phyloP scores from a whole-genome alignment of 441 rosid genomes.

The Erysimum cheiri region DNA sequence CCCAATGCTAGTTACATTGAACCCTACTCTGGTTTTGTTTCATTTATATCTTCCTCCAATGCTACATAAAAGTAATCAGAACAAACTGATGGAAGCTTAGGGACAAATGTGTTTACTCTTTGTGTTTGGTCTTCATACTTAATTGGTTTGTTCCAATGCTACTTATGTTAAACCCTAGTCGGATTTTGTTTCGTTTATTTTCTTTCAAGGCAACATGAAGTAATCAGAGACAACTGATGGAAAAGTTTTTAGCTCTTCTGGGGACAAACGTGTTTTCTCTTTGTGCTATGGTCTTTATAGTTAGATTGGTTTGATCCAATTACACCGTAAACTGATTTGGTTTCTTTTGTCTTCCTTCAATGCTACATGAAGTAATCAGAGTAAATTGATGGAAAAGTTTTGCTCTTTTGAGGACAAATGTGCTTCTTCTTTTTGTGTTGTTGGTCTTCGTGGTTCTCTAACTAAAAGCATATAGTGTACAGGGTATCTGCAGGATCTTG shows the following conservation, averaged over 20 bases:
- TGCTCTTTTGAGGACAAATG: background rate
- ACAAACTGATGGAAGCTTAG: constrained; percentile 3
- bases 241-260: background rate
- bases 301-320: background rate
- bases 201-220: background rate
- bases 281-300: constrained; percentile 3
- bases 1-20: background rate
- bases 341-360: background rate
- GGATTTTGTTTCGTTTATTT: constrained; percentile 11
- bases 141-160: background rate
- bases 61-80: background rate
- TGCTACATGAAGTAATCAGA: constrained; percentile 6
- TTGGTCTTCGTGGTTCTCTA: constrained; percentile 16
- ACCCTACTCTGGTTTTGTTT: background rate
- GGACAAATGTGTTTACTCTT: background rate
- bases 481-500: constrained; percentile 93
- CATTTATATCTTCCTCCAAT: background rate
- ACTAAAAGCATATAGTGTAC: constrained; percentile 34
- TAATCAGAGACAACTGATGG: constrained; percentile 6
- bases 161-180: background rate
- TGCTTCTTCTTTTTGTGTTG: background rate
- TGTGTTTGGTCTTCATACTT: background rate
- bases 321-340: background rate
- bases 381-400: background rate
- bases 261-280: background rate